Evolutionary conservation across 2,329 filamentous ascomycete genomes (phyloP).

Genomic region (Penicillium hordei): DNA sequence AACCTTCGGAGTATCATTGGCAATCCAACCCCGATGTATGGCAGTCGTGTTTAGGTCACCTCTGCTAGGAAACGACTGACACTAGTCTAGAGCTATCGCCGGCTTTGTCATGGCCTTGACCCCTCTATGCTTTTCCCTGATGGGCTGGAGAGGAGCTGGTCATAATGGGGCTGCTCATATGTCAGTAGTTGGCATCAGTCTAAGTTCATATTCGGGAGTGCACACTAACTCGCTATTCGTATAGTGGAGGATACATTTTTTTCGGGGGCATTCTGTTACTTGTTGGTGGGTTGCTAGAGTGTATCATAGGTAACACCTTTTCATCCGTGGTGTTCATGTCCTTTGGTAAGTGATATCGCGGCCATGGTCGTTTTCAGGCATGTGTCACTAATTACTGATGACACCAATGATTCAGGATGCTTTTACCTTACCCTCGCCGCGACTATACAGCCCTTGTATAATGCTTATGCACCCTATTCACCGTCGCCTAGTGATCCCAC

Average conservation of each 20-base stretch:
- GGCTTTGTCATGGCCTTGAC: background rate
- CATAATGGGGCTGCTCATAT: background rate
- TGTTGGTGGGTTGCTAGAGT: background rate
- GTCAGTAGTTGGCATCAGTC: background rate
- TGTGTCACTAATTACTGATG: background rate
- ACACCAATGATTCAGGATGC: background rate
- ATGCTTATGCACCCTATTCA: background rate
- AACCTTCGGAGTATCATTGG: background rate
- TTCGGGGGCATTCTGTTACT: background rate
- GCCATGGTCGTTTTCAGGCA: background rate
- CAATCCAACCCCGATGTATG: background rate
- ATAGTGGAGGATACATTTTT: background rate
- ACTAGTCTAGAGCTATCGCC: background rate
- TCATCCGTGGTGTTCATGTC: background rate
- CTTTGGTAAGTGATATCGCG: background rate
- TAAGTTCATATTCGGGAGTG: background rate
- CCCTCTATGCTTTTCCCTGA: background rate
- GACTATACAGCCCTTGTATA: background rate
- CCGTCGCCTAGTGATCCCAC: background rate
- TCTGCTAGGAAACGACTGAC: background rate
- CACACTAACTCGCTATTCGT: background rate
- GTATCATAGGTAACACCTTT: background rate
- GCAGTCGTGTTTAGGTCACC: background rate
- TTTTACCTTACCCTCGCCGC: background rate
- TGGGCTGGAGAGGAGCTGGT: background rate